Percentiles rank a stretch among this genome's conserved stretches.
These are phyloP conservation scores for Arbutus unedo DNA, from an alignment of 148 eudicot species.

Conservation along the genomic window DNA sequence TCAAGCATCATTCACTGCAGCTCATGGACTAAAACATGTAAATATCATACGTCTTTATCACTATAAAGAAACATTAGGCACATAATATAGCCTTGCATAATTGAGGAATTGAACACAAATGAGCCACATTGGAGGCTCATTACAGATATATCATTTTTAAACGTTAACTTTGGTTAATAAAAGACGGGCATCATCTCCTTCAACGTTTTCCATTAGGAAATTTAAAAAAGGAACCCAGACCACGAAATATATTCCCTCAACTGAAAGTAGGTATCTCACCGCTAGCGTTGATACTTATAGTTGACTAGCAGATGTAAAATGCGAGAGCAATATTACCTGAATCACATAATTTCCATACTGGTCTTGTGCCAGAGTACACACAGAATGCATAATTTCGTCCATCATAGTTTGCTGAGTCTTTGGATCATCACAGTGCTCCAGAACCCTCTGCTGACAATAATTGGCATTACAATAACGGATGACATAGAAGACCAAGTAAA, in stretches of 20 bases:
- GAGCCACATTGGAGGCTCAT: not conserved
- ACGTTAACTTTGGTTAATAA: not conserved
- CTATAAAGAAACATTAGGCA: not conserved
- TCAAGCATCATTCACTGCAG: not conserved
- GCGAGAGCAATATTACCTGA: constrained; percentile 39
- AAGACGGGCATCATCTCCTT: not conserved
- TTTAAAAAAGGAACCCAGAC: not conserved
- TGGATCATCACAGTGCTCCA: constrained; percentile 55
- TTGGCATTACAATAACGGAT: not conserved
- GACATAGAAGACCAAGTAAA: not conserved
- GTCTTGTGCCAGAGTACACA: constrained; percentile 55
- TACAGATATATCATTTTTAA: not conserved
- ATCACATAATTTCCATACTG: constrained; percentile 72
- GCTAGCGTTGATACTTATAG: not conserved
- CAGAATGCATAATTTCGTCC: constrained; percentile 57
- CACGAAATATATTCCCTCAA: not conserved
- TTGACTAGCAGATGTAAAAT: not conserved
- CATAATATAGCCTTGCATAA: not conserved
- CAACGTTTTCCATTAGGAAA: not conserved
- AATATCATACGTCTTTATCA: not conserved
- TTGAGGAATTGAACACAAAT: not conserved
- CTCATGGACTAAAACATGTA: not conserved
- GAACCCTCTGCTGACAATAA: constrained; percentile 47
- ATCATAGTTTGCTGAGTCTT: constrained; percentile 41
- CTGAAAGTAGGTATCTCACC: not conserved